Conservation (phyloP, 176 grass and related monocot species). For the Rhynchospora pubera region DNA sequence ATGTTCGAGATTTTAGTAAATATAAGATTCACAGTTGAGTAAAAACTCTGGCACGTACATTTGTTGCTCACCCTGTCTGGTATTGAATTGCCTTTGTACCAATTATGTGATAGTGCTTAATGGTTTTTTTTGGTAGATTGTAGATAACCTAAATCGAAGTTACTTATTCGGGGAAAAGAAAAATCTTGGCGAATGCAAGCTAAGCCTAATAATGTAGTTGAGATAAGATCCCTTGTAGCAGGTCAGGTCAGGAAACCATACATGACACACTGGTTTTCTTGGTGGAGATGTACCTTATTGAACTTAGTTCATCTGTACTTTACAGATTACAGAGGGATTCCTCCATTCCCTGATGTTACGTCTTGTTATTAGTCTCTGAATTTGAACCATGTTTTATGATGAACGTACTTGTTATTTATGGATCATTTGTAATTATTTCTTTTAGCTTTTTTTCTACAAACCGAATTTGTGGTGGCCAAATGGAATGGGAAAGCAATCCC, state of each 20-base stretch:
- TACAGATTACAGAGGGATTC: background rate
- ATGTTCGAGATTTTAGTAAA: slow-evolving; percentile 3
- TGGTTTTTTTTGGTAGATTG: background rate
- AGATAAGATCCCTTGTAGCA: background rate
- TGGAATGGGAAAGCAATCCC: slow-evolving; percentile 81
- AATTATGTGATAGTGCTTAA: background rate
- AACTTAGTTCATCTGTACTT: background rate
- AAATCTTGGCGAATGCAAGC: background rate
- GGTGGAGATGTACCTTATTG: background rate
- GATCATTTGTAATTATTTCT: background rate
- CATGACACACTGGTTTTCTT: background rate
- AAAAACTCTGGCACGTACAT: background rate
- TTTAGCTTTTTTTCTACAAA: slow-evolving; percentile 95
- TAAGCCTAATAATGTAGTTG: background rate
- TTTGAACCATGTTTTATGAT: background rate
- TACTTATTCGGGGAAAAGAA: background rate
- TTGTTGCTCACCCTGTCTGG: background rate
- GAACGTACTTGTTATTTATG: background rate
- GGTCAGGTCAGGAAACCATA: background rate
- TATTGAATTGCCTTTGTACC: background rate
- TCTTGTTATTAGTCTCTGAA: background rate
- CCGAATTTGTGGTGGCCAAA: slow-evolving; percentile 98
- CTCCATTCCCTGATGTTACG: background rate
- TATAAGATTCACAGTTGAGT: background rate
- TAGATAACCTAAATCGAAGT: background rate